Percentiles rank a stretch among this genome's conserved stretches.
phyloP scores from a whole-genome alignment of 2,329 filamentous ascomycete species.

The Diaporthe longicolla region DNA sequence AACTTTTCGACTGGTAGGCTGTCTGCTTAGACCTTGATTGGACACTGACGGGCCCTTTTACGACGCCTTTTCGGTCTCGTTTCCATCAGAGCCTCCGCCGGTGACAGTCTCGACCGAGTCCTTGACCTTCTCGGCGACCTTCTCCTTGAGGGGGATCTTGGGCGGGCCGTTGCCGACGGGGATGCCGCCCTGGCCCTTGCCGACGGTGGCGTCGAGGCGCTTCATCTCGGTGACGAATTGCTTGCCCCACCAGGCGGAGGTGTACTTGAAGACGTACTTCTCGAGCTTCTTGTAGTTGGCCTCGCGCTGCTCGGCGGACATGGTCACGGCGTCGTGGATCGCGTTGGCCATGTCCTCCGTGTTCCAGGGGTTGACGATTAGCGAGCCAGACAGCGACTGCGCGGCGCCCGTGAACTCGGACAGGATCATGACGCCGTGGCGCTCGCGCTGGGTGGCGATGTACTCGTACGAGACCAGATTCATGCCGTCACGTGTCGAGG shows the following conservation, averaged over 20 bases:
- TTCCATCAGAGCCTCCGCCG: background rate
- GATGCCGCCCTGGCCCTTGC: constrained; percentile 44
- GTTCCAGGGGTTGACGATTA: constrained; percentile 99
- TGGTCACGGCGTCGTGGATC: constrained; percentile 96
- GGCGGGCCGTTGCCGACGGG: constrained; percentile 35
- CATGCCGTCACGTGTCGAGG: constrained; percentile 98
- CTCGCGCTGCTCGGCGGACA: constrained; percentile 89
- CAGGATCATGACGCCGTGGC: constrained; percentile 93
- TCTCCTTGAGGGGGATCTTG: constrained; percentile 43
- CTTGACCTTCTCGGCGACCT: constrained; percentile 38
- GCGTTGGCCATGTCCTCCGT: constrained; percentile 94
- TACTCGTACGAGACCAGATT: constrained; percentile 99
- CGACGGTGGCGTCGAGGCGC: constrained; percentile 57
- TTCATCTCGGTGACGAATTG: constrained; percentile 90
- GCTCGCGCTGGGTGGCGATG: constrained; percentile 91
- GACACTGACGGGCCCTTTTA: background rate
- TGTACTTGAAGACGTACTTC: constrained; percentile 97
- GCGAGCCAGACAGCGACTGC: constrained; percentile 91
- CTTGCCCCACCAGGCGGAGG: constrained; percentile 96
- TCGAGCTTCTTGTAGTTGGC: constrained; percentile 92
- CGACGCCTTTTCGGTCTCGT: constrained; percentile 34
- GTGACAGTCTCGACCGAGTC: constrained; percentile 38
- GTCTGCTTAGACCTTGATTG: too few species aligned
- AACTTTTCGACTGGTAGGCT: background rate
- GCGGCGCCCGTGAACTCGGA: constrained; percentile 97